phyloP scores from a whole-genome alignment of 208 protist species.

The Vickermania ingenoplastis region DNA sequence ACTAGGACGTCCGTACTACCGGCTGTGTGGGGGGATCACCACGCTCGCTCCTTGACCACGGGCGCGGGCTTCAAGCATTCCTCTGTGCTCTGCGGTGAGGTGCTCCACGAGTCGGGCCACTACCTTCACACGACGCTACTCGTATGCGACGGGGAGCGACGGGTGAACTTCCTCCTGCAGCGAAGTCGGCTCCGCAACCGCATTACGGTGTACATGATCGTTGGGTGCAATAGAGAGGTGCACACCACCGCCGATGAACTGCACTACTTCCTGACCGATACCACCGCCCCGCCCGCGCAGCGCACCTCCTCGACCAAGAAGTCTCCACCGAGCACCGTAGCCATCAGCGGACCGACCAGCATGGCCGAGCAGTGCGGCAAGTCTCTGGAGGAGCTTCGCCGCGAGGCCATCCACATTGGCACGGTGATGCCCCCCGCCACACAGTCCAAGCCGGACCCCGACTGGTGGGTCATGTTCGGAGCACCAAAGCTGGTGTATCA shows the following conservation, averaged over 20 bases:
- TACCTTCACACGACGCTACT: conserved; percentile 41
- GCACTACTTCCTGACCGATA: conserved; percentile 13
- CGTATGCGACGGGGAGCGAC: conserved; percentile 41
- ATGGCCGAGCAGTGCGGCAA: neutral
- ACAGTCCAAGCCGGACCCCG: neutral
- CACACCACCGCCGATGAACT: conserved; percentile 21
- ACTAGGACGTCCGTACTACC: neutral
- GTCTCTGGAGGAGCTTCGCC: neutral
- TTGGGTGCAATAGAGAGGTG: conserved; percentile 17
- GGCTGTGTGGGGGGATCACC: neutral
- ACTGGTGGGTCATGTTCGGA: neutral
- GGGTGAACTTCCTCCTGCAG: conserved; percentile 35
- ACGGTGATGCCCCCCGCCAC: neutral
- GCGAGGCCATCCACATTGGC: neutral
- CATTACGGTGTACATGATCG: conserved; percentile 34
- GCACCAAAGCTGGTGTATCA: neutral
- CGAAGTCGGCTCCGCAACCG: conserved; percentile 37
- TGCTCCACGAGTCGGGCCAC: conserved; percentile 52
- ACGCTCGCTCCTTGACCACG: neutral
- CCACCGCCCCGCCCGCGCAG: neutral
- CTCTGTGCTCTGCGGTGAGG: conserved; percentile 18
- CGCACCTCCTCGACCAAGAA: neutral
- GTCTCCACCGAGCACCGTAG: neutral
- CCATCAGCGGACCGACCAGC: neutral
- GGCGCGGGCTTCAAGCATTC: too few species aligned